Evolutionary conservation across 2,329 filamentous ascomycete species (phyloP), one percentile per base, ranked within the genome.

Genomic region (Tolypocladium ophioglossoides): DNA sequence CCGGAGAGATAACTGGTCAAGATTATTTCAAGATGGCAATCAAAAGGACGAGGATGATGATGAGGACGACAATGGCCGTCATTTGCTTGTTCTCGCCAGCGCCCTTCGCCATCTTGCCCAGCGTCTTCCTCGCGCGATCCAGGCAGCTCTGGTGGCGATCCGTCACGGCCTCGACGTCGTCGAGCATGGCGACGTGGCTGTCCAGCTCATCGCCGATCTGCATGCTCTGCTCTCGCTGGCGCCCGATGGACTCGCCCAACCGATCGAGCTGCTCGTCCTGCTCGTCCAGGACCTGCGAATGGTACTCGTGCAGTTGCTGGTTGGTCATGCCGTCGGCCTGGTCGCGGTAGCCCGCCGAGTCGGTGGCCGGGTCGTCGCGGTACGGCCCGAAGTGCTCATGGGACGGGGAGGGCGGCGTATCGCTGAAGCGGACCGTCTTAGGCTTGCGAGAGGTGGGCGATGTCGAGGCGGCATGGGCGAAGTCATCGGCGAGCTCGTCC

Each of bases 151-250:
- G 81, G 72, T 97, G 91, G 55, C 91, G 76, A 68, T 96, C 91
- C 9, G 91, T 87, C 22, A 86, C 80, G 47, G 80, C 80, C 66
- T 97, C 94, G 47, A 95, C 84, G 63, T 96, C 92, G 68, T 96
- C 92, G 34, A 99, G 77, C 76, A 99, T 77, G 62, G 86, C 79
- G 39, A 95, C 87, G 64, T 99, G 94, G 61, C 84, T 86, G 63
- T 97, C 94, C 38, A 99, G 78, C 76, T 99, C 94, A 68, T 96
- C 89, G 34, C 94, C 92, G 64, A 99, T 97, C 74, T 94, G 89
- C 74, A 96, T 95, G 66, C 87, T 91, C 57, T 99, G 77, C 73
- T 97, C 89, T 51, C 95, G 79, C 74, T 97, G 94, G 40, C 94
- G 83, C 4, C 88, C 82, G 61, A 99, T 96, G 55, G 84, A 89